A percentile compares a stretch with the other conserved stretches of the same genome.
These are phyloP conservation scores for Cladorrhinum samala DNA, from an alignment of 495 filamentous ascomycete species.

Conservation along the genomic window DNA sequence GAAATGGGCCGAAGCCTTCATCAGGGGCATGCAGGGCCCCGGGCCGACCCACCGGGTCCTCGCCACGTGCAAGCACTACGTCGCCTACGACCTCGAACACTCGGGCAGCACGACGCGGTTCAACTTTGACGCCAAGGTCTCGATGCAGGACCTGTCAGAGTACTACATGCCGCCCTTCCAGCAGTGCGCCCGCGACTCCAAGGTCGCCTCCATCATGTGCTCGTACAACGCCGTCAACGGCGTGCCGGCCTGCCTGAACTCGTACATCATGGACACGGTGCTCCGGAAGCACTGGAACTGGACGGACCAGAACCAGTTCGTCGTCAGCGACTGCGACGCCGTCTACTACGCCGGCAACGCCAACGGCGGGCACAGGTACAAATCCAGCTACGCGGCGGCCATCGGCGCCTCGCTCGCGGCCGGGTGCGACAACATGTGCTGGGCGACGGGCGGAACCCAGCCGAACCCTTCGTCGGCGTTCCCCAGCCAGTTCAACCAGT, in stretches of 20 bases:
- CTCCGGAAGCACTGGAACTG: slow-evolving; percentile 44
- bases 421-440: slow-evolving; percentile 20
- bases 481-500: slow-evolving; percentile 2
- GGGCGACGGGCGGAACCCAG: slow-evolving; percentile 21
- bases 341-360: slow-evolving; percentile 12
- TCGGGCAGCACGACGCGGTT: slow-evolving; percentile 26
- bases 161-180: slow-evolving; percentile 45
- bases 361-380: slow-evolving; percentile 19
- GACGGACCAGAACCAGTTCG: slow-evolving; percentile 33
- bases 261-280: slow-evolving; percentile 35
- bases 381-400: slow-evolving; percentile 28
- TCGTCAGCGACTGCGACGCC: slow-evolving; percentile 42
- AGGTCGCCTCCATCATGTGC: slow-evolving; percentile 44
- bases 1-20: slow-evolving; percentile 31
- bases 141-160: slow-evolving; percentile 39
- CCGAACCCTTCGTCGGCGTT: slow-evolving; percentile 14
- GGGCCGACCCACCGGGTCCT: slow-evolving; percentile 11
- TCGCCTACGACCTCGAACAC: slow-evolving; percentile 52
- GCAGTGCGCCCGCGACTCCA: slow-evolving; percentile 38
- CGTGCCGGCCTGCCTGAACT: slow-evolving; percentile 37
- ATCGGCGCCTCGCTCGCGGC: slow-evolving; percentile 16
- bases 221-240: slow-evolving; percentile 44
- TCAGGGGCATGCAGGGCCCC: slow-evolving; percentile 21
- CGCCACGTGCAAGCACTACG: slow-evolving; percentile 38
- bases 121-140: slow-evolving; percentile 36